Percentiles rank a stretch among this genome's conserved stretches.
Evolutionary conservation across 2,329 filamentous ascomycete genomes (phyloP).

Genomic region (Purpureocillium takamizusanense): DNA sequence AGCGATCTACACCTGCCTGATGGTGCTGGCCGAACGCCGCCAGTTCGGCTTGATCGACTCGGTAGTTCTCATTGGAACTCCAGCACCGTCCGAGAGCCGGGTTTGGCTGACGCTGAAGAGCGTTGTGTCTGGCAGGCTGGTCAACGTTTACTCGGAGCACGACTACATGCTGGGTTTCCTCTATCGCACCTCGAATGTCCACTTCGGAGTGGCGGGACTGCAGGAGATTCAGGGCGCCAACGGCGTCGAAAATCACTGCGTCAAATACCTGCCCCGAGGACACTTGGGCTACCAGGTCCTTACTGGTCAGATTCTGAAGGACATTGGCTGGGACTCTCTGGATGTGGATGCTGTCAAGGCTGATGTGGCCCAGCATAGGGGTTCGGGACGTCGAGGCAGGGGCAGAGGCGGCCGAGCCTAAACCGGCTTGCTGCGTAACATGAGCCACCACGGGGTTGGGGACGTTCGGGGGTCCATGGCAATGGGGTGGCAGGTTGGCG

Average conservation of each 20-base stretch:
- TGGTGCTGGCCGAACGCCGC: constrained; percentile 67
- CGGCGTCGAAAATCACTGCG: constrained; percentile 59
- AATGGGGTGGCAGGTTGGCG: too few species aligned
- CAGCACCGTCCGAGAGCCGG: constrained; percentile 60
- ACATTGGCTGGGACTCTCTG: constrained; percentile 61
- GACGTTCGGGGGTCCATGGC: too few species aligned
- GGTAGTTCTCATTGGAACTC: constrained; percentile 75
- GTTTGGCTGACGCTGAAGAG: constrained; percentile 73
- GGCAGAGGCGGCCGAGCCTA: too few species aligned
- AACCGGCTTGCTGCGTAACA: too few species aligned
- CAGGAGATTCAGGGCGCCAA: constrained; percentile 61
- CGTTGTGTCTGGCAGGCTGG: constrained; percentile 72
- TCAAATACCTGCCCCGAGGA: constrained; percentile 55
- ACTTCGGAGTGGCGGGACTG: constrained; percentile 77
- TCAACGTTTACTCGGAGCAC: constrained; percentile 83
- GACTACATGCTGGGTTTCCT: constrained; percentile 86
- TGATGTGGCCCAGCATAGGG: constrained; percentile 5
- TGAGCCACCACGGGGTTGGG: too few species aligned
- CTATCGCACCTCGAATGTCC: constrained; percentile 72
- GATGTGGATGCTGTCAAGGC: constrained; percentile 23
- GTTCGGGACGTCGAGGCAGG: background rate
- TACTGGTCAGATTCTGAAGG: constrained; percentile 55
- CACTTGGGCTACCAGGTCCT: constrained; percentile 64
- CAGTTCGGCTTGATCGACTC: constrained; percentile 84
- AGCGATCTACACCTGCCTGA: constrained; percentile 76